Base-by-base conservation (phyloP, 75 land plant species). In the Picea sitchensis region DNA sequence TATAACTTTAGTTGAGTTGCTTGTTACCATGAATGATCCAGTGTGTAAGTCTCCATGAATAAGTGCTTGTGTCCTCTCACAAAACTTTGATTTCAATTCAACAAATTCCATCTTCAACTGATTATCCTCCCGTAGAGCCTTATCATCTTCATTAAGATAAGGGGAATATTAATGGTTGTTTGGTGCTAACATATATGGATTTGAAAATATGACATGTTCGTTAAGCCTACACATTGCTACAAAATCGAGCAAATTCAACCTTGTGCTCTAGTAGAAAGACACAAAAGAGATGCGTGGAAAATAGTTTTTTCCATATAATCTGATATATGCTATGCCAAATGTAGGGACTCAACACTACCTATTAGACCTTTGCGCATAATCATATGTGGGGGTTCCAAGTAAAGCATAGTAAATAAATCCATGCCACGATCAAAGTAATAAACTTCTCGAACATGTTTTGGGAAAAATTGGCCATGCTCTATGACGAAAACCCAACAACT, bases 31-130 rank as follows among this genome's bases (percentile, higher is more conserved):
- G 15, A 97, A 78, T 51, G 99, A 97, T 60, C 98, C 91, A 80
- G 99, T 94, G 65, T 97, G 99, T 57, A 97, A 88, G 85, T 97
- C 98, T 77, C 95, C 99, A 83, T 97, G 99, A 67, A 97, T 84
- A 20, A 97, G 85, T 30, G 99, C 95, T 75, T 97, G 99, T 30
- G 99, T 63, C 80, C 90, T 92, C 83, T 97, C 99, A 86, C 98
- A 92, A 57, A 97, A 97, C 99, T 81, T 94, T 14, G 95, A 87
- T 81, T 97, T 97, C 67, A 97, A 81, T 63, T 81, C 85, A 79
- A 95, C 98, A 68, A 97, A 81, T 84, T 97, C 99, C 68, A 97
- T 58, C 81, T 97, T 97, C 76, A 93, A 77, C 26, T 23, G 64
- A 73, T 93, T 84, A 84, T 97, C 99, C 60, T 91, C 88, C 32